These are phyloP conservation scores for Plectosphaerella sp. DNA, from an alignment of 2,329 filamentous ascomycete genomes.

Conservation along the genomic window DNA sequence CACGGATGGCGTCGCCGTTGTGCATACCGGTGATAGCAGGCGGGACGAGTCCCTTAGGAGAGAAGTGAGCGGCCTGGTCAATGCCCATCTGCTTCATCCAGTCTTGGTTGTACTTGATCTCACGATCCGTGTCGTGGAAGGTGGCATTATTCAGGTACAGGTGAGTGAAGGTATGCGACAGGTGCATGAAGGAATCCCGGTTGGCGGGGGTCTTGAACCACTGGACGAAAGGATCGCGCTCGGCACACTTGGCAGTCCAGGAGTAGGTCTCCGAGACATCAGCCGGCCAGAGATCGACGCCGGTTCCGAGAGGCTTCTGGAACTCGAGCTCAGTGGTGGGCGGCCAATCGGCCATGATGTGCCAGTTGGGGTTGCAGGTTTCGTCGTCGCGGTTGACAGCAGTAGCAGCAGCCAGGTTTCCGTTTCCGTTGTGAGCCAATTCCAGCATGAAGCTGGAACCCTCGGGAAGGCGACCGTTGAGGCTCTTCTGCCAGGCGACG, in stretches of 20 bases:
- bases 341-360: slow-evolving; percentile 40
- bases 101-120: slow-evolving; percentile 56
- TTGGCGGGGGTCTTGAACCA: slow-evolving; percentile 49
- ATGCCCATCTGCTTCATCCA: slow-evolving; percentile 53
- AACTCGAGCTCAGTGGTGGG: slow-evolving; percentile 40
- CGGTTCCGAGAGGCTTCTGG: slow-evolving; percentile 43
- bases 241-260: slow-evolving; percentile 44
- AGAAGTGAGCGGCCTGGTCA: slow-evolving; percentile 40
- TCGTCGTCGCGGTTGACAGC: slow-evolving; percentile 36
- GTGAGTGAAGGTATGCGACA: slow-evolving; percentile 62
- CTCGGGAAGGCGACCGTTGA: slow-evolving; percentile 42
- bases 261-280: slow-evolving; percentile 43
- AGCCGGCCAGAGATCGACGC: slow-evolving; percentile 41
- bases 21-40: slow-evolving; percentile 60
- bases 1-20: slow-evolving; percentile 57
- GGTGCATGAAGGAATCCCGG: slow-evolving; percentile 48
- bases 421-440: slow-evolving; percentile 46
- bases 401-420: slow-evolving; percentile 47
- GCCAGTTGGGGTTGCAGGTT: slow-evolving; percentile 33
- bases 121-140: slow-evolving; percentile 49
- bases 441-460: slow-evolving; percentile 50
- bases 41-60: slow-evolving; percentile 51
- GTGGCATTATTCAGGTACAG: slow-evolving; percentile 56
- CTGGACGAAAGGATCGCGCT: slow-evolving; percentile 42
- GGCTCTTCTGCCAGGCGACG: slow-evolving; percentile 32